Evolutionary conservation across 345 rosid species (phyloP).

Genomic region (Salix arbutifolia): DNA sequence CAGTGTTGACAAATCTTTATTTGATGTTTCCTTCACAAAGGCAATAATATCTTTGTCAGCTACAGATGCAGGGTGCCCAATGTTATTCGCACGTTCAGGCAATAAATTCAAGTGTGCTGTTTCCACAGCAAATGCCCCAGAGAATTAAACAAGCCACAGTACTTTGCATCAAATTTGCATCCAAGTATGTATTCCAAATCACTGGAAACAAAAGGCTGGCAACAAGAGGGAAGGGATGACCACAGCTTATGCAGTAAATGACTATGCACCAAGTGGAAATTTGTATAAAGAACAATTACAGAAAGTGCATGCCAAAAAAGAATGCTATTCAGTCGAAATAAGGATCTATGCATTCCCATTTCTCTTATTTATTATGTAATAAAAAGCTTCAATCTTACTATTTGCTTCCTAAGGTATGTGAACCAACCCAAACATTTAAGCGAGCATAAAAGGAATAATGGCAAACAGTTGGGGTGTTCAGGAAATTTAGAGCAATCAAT

Average conservation of each 20-base stretch:
- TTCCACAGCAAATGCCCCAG: slow-evolving; percentile 10
- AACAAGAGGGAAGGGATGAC: neutral
- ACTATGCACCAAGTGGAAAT: neutral
- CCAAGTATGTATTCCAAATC: neutral
- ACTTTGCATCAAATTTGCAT: neutral
- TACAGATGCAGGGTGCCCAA: slow-evolving; percentile 7
- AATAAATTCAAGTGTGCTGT: neutral
- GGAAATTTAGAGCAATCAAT: slow-evolving; percentile 2
- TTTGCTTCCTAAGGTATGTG: neutral
- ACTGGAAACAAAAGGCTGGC: neutral
- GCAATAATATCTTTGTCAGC: slow-evolving; percentile 16
- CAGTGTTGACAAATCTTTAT: slow-evolving; percentile 87
- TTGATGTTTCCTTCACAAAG: slow-evolving; percentile 80
- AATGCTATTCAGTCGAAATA: no score
- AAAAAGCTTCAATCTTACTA: neutral
- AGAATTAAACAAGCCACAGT: neutral
- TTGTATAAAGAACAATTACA: neutral
- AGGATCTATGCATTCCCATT: neutral
- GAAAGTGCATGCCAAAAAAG: neutral
- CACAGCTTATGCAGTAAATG: neutral
- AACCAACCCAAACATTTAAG: neutral
- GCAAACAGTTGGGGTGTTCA: no score
- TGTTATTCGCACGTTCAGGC: neutral
- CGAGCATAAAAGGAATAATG: neutral
- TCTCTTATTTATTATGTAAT: neutral